phyloP scores from a whole-genome alignment of 108 stramenopile genomes.

The Pelagomonas calceolata region DNA sequence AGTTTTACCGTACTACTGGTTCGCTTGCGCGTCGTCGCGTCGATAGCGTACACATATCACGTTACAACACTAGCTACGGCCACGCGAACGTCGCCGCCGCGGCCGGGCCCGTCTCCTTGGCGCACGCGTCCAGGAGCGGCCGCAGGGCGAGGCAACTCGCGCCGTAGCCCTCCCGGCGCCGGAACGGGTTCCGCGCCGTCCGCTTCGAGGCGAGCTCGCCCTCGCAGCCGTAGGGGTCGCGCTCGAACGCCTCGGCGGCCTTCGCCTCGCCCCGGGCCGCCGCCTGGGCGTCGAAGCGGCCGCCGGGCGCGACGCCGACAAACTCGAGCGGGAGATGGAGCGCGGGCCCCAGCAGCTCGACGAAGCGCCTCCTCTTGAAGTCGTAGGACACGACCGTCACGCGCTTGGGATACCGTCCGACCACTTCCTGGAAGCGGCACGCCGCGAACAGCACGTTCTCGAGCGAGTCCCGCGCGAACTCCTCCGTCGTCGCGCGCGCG shows the following conservation, averaged over 20 bases:
- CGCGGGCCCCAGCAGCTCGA: slow-evolving; percentile 64
- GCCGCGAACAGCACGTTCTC: slow-evolving; percentile 93
- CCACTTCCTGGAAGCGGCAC: slow-evolving; percentile 83
- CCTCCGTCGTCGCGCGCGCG: slow-evolving; percentile 30
- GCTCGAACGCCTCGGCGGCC: neutral
- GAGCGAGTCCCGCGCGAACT: slow-evolving; percentile 91
- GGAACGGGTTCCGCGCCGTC: neutral
- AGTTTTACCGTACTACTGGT: too few relatives aligned
- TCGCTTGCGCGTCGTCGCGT: too few relatives aligned
- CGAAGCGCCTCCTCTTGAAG: slow-evolving; percentile 79
- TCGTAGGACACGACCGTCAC: slow-evolving; percentile 84
- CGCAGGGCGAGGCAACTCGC: too few relatives aligned
- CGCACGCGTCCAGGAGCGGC: too few relatives aligned
- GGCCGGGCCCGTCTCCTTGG: too few relatives aligned
- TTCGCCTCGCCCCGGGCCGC: neutral
- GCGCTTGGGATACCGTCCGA: slow-evolving; percentile 71
- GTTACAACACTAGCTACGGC: too few relatives aligned
- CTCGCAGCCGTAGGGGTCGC: neutral
- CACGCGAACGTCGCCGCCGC: too few relatives aligned
- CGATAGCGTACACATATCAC: too few relatives aligned
- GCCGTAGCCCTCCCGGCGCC: too few relatives aligned
- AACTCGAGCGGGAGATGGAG: slow-evolving; percentile 72
- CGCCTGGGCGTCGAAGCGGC: too few relatives aligned
- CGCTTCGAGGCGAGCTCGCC: neutral
- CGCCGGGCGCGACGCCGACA: too few relatives aligned